A percentile compares a stretch with the other conserved stretches of the same genome.
Evolutionary conservation across 805 yeast genomes (phyloP).

Genomic region (Cyberlindnera euphorbiae): DNA sequence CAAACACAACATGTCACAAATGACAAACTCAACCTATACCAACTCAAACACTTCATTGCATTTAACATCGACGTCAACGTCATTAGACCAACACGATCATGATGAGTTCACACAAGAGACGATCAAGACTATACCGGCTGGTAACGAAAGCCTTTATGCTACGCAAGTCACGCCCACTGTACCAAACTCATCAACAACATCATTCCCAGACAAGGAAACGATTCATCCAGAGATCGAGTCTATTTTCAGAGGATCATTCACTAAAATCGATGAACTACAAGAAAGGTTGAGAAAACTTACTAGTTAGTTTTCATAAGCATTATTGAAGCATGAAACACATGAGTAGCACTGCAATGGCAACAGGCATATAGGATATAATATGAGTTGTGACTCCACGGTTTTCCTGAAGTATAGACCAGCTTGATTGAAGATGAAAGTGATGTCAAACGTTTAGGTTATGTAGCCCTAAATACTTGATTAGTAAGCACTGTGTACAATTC

Average conservation of each 20-base stretch:
- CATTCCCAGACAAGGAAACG: slow-evolving; percentile 2
- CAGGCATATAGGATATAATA: too few relatives aligned
- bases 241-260: slow-evolving; percentile 54
- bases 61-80: slow-evolving; percentile 12
- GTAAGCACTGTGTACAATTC: too few relatives aligned
- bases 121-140: not conserved
- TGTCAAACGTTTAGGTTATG: too few relatives aligned
- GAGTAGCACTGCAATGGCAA: too few relatives aligned
- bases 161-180: too few relatives aligned
- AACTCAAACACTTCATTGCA: slow-evolving; percentile 21
- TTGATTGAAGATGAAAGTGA: too few relatives aligned
- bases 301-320: slow-evolving; percentile 8
- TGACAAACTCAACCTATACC: slow-evolving; percentile 23
- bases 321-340: too few relatives aligned
- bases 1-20: slow-evolving; percentile 16
- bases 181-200: too few relatives aligned
- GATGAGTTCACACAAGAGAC: not conserved
- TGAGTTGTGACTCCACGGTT: too few relatives aligned
- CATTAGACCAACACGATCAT: slow-evolving; percentile 9
- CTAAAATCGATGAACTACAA: slow-evolving; percentile 36
- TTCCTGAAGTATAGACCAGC: too few relatives aligned
- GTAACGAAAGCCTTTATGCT: too few relatives aligned
- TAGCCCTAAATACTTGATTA: too few relatives aligned
- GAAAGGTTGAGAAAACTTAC: slow-evolving; percentile 22
- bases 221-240: slow-evolving; percentile 45